These are phyloP conservation scores for Lecanicillium sp. DNA, from an alignment of 2,329 filamentous ascomycete species.

Conservation along the genomic window DNA sequence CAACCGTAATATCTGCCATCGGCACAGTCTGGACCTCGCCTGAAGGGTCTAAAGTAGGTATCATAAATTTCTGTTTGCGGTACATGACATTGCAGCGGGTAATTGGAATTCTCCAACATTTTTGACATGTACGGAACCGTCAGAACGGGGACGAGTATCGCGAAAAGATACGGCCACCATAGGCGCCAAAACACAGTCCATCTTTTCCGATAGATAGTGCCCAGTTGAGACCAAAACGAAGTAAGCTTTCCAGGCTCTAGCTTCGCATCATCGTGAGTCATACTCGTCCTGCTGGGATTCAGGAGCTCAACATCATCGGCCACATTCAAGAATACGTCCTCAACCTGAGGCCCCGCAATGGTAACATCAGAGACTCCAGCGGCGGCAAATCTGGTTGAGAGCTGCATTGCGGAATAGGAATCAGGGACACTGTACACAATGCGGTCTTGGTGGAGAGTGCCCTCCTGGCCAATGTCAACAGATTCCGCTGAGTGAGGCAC, in stretches of 20 bases:
- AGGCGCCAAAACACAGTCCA: constrained; percentile 65
- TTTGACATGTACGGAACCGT: not conserved
- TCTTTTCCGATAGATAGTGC: constrained; percentile 66
- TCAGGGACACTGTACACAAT: constrained; percentile 45
- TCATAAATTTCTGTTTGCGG: too few relatives aligned
- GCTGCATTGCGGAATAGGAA: constrained; percentile 16
- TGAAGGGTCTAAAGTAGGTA: too few relatives aligned
- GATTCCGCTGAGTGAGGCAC: constrained; percentile 16
- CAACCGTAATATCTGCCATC: too few relatives aligned
- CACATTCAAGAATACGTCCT: constrained; percentile 24
- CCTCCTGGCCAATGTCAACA: constrained; percentile 21
- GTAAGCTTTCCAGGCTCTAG: constrained; percentile 7
- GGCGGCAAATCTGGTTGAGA: constrained; percentile 35
- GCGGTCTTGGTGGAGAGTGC: constrained; percentile 30
- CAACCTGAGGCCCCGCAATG: constrained; percentile 22
- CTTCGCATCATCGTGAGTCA: not conserved
- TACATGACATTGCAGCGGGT: too few relatives aligned
- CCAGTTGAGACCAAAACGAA: constrained; percentile 41
- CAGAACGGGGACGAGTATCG: constrained; percentile 38
- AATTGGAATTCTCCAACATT: not conserved
- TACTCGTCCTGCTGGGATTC: not conserved
- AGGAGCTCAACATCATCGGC: constrained; percentile 14
- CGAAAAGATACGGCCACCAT: constrained; percentile 64
- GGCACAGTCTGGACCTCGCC: too few relatives aligned
- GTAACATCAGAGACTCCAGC: constrained; percentile 32